Evolutionary conservation across 2,329 filamentous ascomycete species (phyloP).

Genomic region (Epichloe amarillans): DNA sequence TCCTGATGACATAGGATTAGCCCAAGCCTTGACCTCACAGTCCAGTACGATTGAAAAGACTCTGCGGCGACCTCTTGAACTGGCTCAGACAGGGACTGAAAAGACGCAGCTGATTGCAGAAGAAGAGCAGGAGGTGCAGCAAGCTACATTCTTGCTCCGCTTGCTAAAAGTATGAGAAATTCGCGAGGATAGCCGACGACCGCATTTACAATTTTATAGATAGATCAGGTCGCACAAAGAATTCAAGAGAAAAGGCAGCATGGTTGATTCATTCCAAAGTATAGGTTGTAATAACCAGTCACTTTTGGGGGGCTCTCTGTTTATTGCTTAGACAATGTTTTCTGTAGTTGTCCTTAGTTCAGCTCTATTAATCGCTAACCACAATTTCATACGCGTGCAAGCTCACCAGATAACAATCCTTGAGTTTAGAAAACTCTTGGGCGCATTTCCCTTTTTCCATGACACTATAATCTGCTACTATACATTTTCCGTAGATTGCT

Average conservation of each 20-base stretch:
- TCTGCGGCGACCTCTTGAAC: slow-evolving; percentile 60
- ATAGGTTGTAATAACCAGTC: too few species aligned
- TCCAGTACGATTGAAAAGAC: slow-evolving; percentile 59
- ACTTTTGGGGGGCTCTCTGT: background rate
- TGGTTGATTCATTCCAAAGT: background rate
- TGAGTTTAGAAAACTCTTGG: slow-evolving; percentile 71
- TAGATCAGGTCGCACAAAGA: background rate
- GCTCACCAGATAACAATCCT: slow-evolving; percentile 74
- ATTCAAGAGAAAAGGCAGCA: background rate
- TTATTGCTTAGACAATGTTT: slow-evolving; percentile 16
- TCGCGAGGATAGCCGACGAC: background rate
- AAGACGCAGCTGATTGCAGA: slow-evolving; percentile 48
- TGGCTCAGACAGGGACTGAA: slow-evolving; percentile 13
- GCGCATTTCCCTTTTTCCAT: slow-evolving; percentile 86
- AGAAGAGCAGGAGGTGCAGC: slow-evolving; percentile 77
- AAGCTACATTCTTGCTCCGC: slow-evolving; percentile 65
- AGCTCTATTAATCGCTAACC: background rate
- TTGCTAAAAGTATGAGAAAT: slow-evolving; percentile 54
- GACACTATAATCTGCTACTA: slow-evolving; percentile 79
- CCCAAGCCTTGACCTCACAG: slow-evolving; percentile 56
- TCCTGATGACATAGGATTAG: slow-evolving; percentile 62
- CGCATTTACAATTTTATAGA: background rate
- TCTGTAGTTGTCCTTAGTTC: background rate
- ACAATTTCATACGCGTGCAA: background rate
- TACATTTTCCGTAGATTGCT: slow-evolving; percentile 77